Evolutionary conservation across 306 rosid genomes (phyloP).

Genomic region (Aeschynomene evenia): DNA sequence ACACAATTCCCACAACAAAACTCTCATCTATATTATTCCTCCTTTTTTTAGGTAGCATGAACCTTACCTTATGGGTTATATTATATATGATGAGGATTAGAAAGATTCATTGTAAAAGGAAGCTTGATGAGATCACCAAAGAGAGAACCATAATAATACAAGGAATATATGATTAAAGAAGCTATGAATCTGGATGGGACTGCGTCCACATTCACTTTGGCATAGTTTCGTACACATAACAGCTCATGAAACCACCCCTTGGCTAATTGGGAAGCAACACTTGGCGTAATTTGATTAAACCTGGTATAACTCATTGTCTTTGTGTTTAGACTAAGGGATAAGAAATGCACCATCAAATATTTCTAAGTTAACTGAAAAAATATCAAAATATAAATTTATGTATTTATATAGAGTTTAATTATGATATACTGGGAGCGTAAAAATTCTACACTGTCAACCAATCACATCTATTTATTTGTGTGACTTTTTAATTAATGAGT

Average conservation of each 20-base stretch:
- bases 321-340: background rate
- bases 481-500: no score
- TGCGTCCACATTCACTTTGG: slow-evolving; percentile 29
- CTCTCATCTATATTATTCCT: background rate
- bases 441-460: no score
- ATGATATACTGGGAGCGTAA: no score
- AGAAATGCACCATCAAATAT: no score
- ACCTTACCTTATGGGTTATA: slow-evolving; percentile 13
- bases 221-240: background rate
- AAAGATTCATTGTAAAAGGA: slow-evolving; percentile 8
- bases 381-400: no score
- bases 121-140: background rate
- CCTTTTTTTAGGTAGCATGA: slow-evolving; percentile 2
- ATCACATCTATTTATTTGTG: no score
- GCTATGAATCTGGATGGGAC: slow-evolving; percentile 32
- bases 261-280: background rate
- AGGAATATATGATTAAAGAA: background rate
- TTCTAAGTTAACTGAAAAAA: no score
- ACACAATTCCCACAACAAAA: background rate
- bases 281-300: slow-evolving; percentile 15
- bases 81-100: slow-evolving; percentile 12
- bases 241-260: background rate
- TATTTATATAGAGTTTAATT: no score
- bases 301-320: background rate
- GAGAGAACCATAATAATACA: slow-evolving; percentile 28